Evolutionary conservation across 163 green algal genomes (phyloP), one percentile per base, ranked within the genome.

Genomic region (Chloromonas sp.): DNA sequence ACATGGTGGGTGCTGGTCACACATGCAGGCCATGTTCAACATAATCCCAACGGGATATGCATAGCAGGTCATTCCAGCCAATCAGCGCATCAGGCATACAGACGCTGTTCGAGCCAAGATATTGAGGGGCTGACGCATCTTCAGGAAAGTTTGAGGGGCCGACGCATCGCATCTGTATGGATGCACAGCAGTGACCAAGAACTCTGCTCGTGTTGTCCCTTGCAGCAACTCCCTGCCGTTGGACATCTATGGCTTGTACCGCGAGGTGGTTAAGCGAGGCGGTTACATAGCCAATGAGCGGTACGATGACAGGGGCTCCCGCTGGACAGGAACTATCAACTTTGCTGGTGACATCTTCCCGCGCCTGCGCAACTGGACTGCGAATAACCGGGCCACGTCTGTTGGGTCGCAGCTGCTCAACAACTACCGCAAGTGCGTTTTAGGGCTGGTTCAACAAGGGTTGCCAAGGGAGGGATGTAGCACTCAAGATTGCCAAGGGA

Each of bases 181-280:
- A 36, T 36, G 36, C 36, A 36, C 36, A 36, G 36, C 36, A 36
- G 36, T 36, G 36, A 36, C 36, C 36, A 36, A 36, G 36, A 36
- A 36, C 36, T 36, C 36, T 36, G 36, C 36, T 36, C 36, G 36
- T 36, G 36, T 36, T 36, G 36, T 36, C 36, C 36, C 36, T 36
- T 83, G 81, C 90, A 93, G 90, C 78, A 93, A 93, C 83, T 91
- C 91, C 61, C 85, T 79, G 5, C 87, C 88, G n/a, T 71, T 93
- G 74, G 90, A 93, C 84, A 84, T 92, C 59, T 89, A 91, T 83
- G 87, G 87, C n/a, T 85, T 93, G 82, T 93, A 93, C 84, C 84
- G 85, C n/a, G 86, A 89, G 78, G 90, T 93, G 36, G 71, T 92
- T 2, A 71, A 81, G 14, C 81, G 79, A 2, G 90, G 90, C 1